Base-by-base conservation (phyloP, 2,329 filamentous ascomycete species). In the Amesomyces nigricolor region DNA sequence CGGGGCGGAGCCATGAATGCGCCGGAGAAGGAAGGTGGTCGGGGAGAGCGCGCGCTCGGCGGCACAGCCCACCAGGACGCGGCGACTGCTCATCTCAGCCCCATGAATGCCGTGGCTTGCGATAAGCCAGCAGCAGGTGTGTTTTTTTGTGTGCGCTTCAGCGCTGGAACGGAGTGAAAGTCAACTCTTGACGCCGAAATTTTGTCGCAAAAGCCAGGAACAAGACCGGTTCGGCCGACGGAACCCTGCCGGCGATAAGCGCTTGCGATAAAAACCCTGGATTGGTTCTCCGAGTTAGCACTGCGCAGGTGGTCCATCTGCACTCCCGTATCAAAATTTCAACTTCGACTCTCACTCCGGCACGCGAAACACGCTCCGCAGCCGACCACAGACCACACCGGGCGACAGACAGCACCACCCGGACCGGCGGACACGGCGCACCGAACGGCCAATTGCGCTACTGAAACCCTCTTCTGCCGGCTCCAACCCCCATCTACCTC, bases 31-130 rank as follows among this genome's bases (percentile, higher is more conserved):
- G 5, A 47, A 37, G 5, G 43, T 32, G 39, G 6, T 14, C 1
- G 29, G 19, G 9, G 32, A 35, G 35, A 51, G 53, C 40, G 61
- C 61, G 57, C 59, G 60, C 62, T 64, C 61, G 64, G 65, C 62
- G 53, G 62, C 54, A 46, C 61, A 62, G 63, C 66, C 62, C 61
- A 66, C 53, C 53, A 58, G 61, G 57, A 67, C 62, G 60, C 65
- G 62, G 62, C 62, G 61, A 58, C 61, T 60, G 61, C 61, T 68
- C 68, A 70, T 71, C 51, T 68, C 65, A 65, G 59, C 53, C 61
- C 66, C 65, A 66, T 63, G 51, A 52, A 56, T 46, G 50, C 40
- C 57, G 50, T 50, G 59, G 50, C 47, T 53, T 48, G 37, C 47
- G 17, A 38, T 19, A 51, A 53, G 46, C 53, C 57, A 35, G 19